A percentile compares a stretch with the other conserved stretches of the same genome.
Evolutionary conservation across 768 basidiomycete genomes (phyloP).

Genomic region (Lactarius pseudohatsudake): DNA sequence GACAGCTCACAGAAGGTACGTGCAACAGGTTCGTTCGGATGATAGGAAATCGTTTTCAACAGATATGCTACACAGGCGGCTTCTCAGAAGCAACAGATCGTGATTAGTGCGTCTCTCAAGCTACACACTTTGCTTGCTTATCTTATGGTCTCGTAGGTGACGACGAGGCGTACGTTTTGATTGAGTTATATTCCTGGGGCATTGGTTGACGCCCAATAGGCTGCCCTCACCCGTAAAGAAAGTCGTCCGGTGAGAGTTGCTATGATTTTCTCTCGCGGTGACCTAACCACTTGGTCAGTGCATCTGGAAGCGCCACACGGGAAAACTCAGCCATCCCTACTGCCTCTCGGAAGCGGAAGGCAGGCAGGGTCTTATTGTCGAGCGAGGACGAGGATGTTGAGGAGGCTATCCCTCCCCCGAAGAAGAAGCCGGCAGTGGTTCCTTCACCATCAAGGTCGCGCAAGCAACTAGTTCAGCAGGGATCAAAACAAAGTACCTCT

Average conservation of each 20-base stretch:
- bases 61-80: background rate
- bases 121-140: background rate
- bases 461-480: slow-evolving; percentile 17
- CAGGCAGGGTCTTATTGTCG: slow-evolving; percentile 8
- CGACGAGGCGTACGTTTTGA: slow-evolving; percentile 22
- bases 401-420: slow-evolving; percentile 17
- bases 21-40: background rate
- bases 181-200: background rate
- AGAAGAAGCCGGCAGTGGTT: slow-evolving; percentile 21
- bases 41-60: background rate
- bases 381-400: slow-evolving; percentile 30
- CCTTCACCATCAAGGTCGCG: background rate
- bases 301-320: slow-evolving; percentile 1
- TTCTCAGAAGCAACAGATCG: slow-evolving; percentile 10
- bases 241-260: background rate
- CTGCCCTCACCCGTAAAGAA: background rate
- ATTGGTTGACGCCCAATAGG: slow-evolving; percentile 6
- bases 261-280: background rate
- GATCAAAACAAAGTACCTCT: slow-evolving; percentile 15
- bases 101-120: slow-evolving; percentile 14
- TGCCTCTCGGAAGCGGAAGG: slow-evolving; percentile 30
- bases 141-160: slow-evolving; percentile 18
- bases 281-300: slow-evolving; percentile 4
- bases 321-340: slow-evolving; percentile 9
- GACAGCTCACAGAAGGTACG: slow-evolving; percentile 11